These are phyloP conservation scores for Kodamaea sagamina DNA, from an alignment of 805 yeast genomes.

Conservation along the genomic window DNA sequence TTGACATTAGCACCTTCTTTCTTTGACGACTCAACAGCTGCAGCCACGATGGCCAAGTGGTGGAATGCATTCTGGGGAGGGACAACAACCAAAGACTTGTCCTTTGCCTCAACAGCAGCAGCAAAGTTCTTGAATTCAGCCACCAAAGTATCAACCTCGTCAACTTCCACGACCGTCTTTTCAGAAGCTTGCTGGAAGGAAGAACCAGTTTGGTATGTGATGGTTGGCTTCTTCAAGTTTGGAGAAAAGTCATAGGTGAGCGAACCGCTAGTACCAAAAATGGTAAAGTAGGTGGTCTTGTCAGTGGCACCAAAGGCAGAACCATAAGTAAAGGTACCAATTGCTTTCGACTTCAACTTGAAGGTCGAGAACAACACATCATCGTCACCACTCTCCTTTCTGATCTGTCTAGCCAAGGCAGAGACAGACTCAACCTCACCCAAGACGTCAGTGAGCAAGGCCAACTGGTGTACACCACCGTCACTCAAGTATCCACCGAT, in stretches of 20 bases:
- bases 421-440: constrained; percentile 73
- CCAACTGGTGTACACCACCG: constrained; percentile 96
- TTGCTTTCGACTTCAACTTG: constrained; percentile 57
- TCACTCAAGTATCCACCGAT: constrained; percentile 91
- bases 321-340: constrained; percentile 87
- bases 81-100: constrained; percentile 56
- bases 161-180: constrained; percentile 39
- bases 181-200: constrained; percentile 53
- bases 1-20: constrained; percentile 52
- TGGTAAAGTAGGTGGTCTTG: constrained; percentile 63
- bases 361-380: constrained; percentile 77
- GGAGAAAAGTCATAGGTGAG: constrained; percentile 66
- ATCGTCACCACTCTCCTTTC: constrained; percentile 76
- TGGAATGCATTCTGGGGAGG: constrained; percentile 86
- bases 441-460: constrained; percentile 76
- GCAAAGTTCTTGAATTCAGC: constrained; percentile 53
- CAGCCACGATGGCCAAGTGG: constrained; percentile 88
- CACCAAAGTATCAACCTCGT: constrained; percentile 45
- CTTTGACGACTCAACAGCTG: constrained; percentile 71
- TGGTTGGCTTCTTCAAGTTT: constrained; percentile 37
- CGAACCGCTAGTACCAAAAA: constrained; percentile 81
- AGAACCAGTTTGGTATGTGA: constrained; percentile 33
- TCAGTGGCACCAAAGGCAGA: constrained; percentile 84
- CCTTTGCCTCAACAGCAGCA: constrained; percentile 60
- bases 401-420: constrained; percentile 76